Base-by-base conservation (phyloP, 306 rosid species). In the Cicer judaicum region DNA sequence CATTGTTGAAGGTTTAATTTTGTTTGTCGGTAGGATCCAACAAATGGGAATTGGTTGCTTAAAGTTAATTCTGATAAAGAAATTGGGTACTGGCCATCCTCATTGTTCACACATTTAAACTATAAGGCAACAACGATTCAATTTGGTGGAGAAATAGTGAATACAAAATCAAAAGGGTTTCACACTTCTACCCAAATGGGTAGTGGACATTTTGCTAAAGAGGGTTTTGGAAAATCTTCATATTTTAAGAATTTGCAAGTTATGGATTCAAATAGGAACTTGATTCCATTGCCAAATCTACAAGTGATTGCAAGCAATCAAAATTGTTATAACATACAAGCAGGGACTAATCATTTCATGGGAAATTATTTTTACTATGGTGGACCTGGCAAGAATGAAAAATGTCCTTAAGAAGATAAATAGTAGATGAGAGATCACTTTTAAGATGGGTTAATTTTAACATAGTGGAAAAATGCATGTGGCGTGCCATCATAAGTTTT, bases 11-110 rank as follows among this genome's bases (percentile, higher is more conserved):
- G 24, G 24, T 21, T 21, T 21, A 21, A 1, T 1, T 21, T 21
- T 60, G 6, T 41, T n/a, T 74, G 0, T 42, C 13, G 21, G 68
- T 21, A 92, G 96, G 98, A 93, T 85, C 96, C 97, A 1, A 90
- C 89, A 78, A 96, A 93, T 67, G 98, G 98, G 11, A 83, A 93
- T 34, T 93, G 98, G 98, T 93, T 96, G 98, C 88, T 93, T 49
- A 90, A 92, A 70, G 89, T 86, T 1, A 93, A 86, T 12, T 2
- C 1, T 19, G 1, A 19, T 19, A 1, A 21, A 21, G 69, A 89
- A 49, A 91, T 93, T 3, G 96, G 98, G 60, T 93, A 93, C 16
- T 93, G 98, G 98, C 98, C 98, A 6, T 84, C 98, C 2, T 83
- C 90, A 34, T 52, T 93, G 54, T 93, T 93, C 81, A 90, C 90